Base-by-base conservation (phyloP, 257 asterid genomes). In the Lithospermum erythrorhizon region DNA sequence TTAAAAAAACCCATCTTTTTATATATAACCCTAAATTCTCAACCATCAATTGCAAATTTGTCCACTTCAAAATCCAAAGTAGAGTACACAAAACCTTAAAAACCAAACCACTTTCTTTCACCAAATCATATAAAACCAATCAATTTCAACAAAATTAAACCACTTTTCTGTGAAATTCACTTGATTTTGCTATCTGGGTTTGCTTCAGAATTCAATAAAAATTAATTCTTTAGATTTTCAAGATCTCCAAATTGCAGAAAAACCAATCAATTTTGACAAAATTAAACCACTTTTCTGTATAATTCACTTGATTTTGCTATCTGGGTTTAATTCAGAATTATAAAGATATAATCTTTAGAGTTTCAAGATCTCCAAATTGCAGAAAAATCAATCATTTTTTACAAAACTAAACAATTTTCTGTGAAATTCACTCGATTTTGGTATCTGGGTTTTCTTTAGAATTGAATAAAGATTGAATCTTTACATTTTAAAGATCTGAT, bases 1-100 rank as follows among this genome's bases (percentile, higher is more conserved):
- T 25, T 27, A 27, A 27, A 27, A 5, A 2, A 2, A 17, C 49
- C 49, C 49, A 41, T 3, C 49, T 11, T 13, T n/a, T n/a, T n/a
- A n/a, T 41, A 41, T 14, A 41, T 41, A 37, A 35, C 45, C 45
- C 9, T 13, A 35, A 35, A 13, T 3, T 41, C 49, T 41, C 16
- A 41, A 41, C 45, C 14, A 37, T 41, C 18, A 1, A 1, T 41
- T 11, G 49, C 4, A 3, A 41, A 41, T 23, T 35, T 48, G 9
- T 21, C 14, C 54, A 6, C 11, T 61, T 21, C n/a, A 21, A 22
- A 11, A 11, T 0, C 11, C 19, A 16, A 10, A 32, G 30, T 41
- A 16, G 9, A 7, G 17, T n/a, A n/a, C 16, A 18, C 65, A 61
- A 61, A 61, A 61, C 65, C 65, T 57, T 61, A 48, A 27, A 45